Evolutionary conservation across 2,329 filamentous ascomycete genomes (phyloP), one percentile per base, ranked within the genome.

Genomic region (Epichloe sylvatica): DNA sequence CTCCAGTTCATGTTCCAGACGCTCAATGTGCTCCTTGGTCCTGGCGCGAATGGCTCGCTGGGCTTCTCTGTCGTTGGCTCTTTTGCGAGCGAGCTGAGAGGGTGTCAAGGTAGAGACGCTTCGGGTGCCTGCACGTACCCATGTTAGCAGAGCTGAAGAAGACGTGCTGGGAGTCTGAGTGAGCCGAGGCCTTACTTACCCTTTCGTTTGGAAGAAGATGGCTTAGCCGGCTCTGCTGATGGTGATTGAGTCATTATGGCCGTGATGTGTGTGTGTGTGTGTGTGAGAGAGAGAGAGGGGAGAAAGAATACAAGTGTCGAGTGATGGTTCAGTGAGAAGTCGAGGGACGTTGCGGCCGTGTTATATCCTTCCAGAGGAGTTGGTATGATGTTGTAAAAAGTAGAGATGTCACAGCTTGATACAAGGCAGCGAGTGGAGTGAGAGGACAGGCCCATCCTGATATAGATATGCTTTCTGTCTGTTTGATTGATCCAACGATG

Each of bases 21-120:
- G 73, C 62, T 92, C 86, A 59, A 94, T 94, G 64, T 88, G 85
- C 60, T 84, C 80, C 70, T 89, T 91, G 38, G 89, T 94, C 58
- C 89, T 78, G 64, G 89, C 86, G 46, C 89, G 76, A 55, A 94
- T 94, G 40, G 86, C 86, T 46, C 89, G 78, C 68, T 95, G 89
- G 40, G 89, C 89, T 67, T 94, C 87, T 53, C 89, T 80, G 64
- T 95, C 89, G 70, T 95, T 95, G 60, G 87, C 86, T 55, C 90
- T 77, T 72, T 95, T 96, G 66, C 89, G 85, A 33, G 84, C 86
- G 52, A 95, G 77, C 67, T 95, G 90, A 53, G 90, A 85, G 5
- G 88, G 85, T 11, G 87, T 94, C 62, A 95, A 75, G 60, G 86
- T 91, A 55, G 88, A 87, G 50, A 94, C 89, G 55, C 86, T 89